These are phyloP conservation scores for Venturia oleaginea DNA, from an alignment of 2,329 filamentous ascomycete species.

Conservation along the genomic window DNA sequence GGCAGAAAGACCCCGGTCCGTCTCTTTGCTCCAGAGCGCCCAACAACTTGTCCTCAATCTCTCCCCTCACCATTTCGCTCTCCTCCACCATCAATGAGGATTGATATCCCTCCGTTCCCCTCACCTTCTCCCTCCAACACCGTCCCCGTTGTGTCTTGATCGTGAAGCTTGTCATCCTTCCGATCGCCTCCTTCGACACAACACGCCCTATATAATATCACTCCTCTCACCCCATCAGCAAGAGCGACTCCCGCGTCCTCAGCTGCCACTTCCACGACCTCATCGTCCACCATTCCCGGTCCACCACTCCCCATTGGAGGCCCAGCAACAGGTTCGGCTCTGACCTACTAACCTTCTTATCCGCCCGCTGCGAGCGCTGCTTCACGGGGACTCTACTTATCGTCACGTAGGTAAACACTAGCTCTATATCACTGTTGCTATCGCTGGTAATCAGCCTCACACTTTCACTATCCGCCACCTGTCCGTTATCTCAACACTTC, in stretches of 20 bases:
- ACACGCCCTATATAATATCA: too few species aligned
- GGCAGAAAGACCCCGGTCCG: background rate
- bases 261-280: background rate
- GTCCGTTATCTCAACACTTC: background rate
- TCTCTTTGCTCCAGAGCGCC: background rate
- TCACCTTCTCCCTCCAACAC: background rate
- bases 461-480: background rate
- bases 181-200: too few species aligned
- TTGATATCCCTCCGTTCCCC: background rate
- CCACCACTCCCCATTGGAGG: background rate
- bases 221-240: background rate
- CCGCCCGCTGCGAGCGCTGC: conserved; percentile 1
- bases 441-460: background rate
- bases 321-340: background rate
- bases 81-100: conserved; percentile 2
- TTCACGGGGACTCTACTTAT: conserved; percentile 3
- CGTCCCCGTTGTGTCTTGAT: background rate
- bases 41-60: conserved; percentile 2
- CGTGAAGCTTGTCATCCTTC: background rate
- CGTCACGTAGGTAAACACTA: background rate
- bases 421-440: background rate
- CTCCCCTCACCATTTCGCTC: background rate
- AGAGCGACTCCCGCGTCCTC: background rate
- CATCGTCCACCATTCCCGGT: background rate
- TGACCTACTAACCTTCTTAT: conserved; percentile 6